Evolutionary conservation across 2,329 filamentous ascomycete species (phyloP).

Genomic region (Penicillium sp.): DNA sequence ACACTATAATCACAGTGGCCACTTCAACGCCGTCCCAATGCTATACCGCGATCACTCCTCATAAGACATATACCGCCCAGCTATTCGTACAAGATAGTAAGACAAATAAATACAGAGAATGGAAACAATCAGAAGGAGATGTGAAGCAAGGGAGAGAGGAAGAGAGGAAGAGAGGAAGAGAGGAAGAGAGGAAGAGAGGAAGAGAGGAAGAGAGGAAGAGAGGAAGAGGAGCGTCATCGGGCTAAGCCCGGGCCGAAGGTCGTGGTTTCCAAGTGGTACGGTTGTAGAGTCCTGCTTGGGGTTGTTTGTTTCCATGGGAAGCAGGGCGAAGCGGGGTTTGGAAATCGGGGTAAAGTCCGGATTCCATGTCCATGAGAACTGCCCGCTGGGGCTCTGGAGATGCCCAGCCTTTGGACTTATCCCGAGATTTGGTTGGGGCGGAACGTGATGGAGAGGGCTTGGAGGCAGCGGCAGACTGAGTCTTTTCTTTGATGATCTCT

Average conservation of each 20-base stretch:
- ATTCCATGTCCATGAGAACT: conserved; percentile 44
- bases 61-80: conserved; percentile 14
- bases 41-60: conserved; percentile 18
- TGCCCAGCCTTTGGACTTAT: conserved; percentile 26
- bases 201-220: too few species aligned
- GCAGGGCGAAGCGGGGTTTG: conserved; percentile 17
- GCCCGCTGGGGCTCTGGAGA: conserved; percentile 43
- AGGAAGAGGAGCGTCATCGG: conserved; percentile 1
- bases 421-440: conserved; percentile 23
- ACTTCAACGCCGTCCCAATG: conserved; percentile 32
- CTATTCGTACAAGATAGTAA: conserved; percentile 13
- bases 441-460: conserved; percentile 16
- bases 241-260: conserved; percentile 28
- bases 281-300: conserved; percentile 27
- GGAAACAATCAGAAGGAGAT: conserved; percentile 12
- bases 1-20: conserved; percentile 10
- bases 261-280: conserved; percentile 34
- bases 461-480: conserved; percentile 34
- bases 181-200: too few species aligned
- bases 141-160: conserved; percentile 1
- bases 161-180: too few species aligned
- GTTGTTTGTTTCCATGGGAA: conserved; percentile 29
- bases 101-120: conserved; percentile 23
- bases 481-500: conserved; percentile 62
- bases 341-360: conserved; percentile 34